Evolutionary conservation across 2,329 filamentous ascomycete species (phyloP).

Genomic region (Diaporthe destruens): DNA sequence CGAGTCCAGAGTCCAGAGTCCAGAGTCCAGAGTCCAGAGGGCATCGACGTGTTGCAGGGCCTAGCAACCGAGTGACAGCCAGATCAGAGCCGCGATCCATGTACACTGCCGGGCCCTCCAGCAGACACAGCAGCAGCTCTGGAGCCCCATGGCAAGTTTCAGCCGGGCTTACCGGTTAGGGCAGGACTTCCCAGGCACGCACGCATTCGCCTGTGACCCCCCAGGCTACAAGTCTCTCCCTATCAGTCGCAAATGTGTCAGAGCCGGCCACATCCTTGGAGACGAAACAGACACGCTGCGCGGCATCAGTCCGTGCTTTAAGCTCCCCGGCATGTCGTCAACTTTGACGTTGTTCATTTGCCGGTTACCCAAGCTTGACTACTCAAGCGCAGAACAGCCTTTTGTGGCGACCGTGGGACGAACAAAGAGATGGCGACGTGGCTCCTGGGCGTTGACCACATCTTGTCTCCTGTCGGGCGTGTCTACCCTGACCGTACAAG

Average conservation of each 20-base stretch:
- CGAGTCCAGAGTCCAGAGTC: not conserved
- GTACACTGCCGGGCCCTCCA: not conserved
- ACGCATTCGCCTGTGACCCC: not conserved
- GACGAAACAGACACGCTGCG: conserved; percentile 35
- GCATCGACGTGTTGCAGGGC: conserved; percentile 1
- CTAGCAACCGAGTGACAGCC: conserved; percentile 14
- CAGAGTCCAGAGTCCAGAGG: not conserved
- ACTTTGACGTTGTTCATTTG: conserved; percentile 8
- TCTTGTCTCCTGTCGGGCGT: not conserved
- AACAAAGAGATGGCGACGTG: conserved; percentile 19
- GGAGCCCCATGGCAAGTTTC: conserved; percentile 18
- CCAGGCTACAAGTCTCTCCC: conserved; percentile 16
- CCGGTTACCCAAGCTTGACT: conserved; percentile 12
- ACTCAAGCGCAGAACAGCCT: not conserved
- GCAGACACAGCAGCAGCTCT: not conserved
- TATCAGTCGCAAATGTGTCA: conserved; percentile 26
- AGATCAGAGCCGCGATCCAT: conserved; percentile 29
- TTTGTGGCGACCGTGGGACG: no score
- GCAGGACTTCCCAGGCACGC: not conserved
- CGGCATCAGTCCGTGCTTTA: conserved; percentile 33
- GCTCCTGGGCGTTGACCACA: not conserved
- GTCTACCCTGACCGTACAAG: conserved; percentile 1
- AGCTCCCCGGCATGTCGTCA: conserved; percentile 22
- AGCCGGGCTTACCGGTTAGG: conserved; percentile 26
- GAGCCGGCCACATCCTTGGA: conserved; percentile 35